Evolutionary conservation across 2,329 filamentous ascomycete species (phyloP).

Genomic region (Aspergillus flavus): DNA sequence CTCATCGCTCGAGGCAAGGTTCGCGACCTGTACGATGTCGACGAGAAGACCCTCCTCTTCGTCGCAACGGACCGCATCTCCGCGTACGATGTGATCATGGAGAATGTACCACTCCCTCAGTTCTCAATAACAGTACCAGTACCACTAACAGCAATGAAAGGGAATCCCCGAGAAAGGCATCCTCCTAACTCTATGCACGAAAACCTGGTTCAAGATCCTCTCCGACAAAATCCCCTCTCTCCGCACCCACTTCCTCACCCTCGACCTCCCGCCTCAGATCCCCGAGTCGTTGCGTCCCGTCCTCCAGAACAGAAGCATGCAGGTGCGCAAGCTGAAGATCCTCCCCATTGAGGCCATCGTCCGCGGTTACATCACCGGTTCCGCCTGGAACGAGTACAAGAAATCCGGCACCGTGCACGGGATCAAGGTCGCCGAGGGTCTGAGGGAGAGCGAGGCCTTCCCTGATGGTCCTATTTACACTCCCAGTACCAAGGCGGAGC

Average conservation of each 20-base stretch:
- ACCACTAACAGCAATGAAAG: conserved; percentile 42
- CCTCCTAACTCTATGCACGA: conserved; percentile 67
- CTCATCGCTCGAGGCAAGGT: conserved; percentile 71
- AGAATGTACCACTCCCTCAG: conserved; percentile 65
- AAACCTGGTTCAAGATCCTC: conserved; percentile 69
- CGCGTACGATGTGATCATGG: conserved; percentile 89
- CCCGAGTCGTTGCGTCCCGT: conserved; percentile 52
- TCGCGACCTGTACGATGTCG: conserved; percentile 75
- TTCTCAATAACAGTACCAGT: conserved; percentile 23
- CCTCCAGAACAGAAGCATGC: conserved; percentile 72
- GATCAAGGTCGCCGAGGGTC: conserved; percentile 66
- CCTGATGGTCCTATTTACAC: conserved; percentile 70
- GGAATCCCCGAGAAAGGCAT: conserved; percentile 69
- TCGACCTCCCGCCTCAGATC: conserved; percentile 57
- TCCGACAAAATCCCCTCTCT: conserved; percentile 58
- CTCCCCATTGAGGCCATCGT: conserved; percentile 83
- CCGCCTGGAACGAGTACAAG: conserved; percentile 79
- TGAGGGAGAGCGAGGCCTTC: conserved; percentile 71
- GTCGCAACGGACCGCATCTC: conserved; percentile 89
- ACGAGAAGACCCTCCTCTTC: conserved; percentile 73
- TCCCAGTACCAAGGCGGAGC: conserved; percentile 81
- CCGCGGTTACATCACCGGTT: conserved; percentile 87
- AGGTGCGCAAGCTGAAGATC: conserved; percentile 71
- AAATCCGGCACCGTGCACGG: conserved; percentile 77
- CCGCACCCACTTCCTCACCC: conserved; percentile 65